Evolutionary conservation across 2,329 filamentous ascomycete species (phyloP).

Genomic region (Sporothrix dimorphospora): DNA sequence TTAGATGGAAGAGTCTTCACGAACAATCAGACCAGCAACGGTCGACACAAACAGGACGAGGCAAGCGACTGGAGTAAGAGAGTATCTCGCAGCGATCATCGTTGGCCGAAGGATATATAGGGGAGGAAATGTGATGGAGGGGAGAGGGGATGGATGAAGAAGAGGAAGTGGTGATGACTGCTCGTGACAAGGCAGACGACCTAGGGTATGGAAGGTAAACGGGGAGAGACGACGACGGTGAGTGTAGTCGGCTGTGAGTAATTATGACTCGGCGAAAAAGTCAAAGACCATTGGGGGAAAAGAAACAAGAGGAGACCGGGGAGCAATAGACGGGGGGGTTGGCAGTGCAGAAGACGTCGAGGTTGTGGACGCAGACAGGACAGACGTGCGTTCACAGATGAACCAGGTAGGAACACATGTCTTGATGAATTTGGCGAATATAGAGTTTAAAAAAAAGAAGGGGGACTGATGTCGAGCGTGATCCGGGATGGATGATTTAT

Average conservation of each 20-base stretch:
- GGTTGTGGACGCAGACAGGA: conserved; percentile 30
- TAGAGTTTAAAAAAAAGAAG: neutral
- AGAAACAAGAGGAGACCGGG: conserved; percentile 28
- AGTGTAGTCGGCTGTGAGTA: conserved; percentile 23
- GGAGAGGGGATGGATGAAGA: neutral
- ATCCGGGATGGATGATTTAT: conserved; percentile 22
- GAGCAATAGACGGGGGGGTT: conserved; percentile 27
- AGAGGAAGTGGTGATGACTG: conserved; percentile 6
- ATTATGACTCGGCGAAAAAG: conserved; percentile 24
- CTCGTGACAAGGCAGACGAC: conserved; percentile 19
- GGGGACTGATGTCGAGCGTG: conserved; percentile 4
- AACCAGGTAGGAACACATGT: conserved; percentile 27
- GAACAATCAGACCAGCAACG: conserved; percentile 58
- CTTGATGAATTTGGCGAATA: conserved; percentile 5
- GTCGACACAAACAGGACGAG: conserved; percentile 53
- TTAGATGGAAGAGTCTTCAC: conserved; percentile 54
- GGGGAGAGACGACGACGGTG: conserved; percentile 9
- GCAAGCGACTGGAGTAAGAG: conserved; percentile 64
- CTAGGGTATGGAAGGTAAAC: neutral
- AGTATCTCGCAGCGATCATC: conserved; percentile 61
- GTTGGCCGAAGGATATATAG: conserved; percentile 44
- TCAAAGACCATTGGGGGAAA: conserved; percentile 21
- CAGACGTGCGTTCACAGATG: conserved; percentile 32
- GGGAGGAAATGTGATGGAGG: conserved; percentile 26
- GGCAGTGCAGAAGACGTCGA: conserved; percentile 25